Evolutionary conservation across 768 basidiomycete species (phyloP), one percentile per base, ranked within the genome.

Genomic region (Boletus speciosus): DNA sequence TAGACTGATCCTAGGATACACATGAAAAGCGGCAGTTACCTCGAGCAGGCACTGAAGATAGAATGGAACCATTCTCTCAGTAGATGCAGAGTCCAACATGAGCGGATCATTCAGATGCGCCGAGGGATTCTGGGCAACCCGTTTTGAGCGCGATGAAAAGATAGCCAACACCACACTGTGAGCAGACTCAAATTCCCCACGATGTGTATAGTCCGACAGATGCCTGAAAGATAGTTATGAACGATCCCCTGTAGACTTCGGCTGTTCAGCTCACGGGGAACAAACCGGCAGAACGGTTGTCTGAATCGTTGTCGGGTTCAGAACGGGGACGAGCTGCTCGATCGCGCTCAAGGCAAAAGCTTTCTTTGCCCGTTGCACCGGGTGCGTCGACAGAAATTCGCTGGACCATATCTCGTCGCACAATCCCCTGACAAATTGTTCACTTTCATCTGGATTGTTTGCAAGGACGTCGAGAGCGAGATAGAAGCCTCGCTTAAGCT

Each of bases 111-210:
- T 51, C n/a, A 15, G 21, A 16, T 21, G 36, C 36, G 59, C 27
- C 8, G 52, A 44, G 5, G 44, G 29, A 21, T 49, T 53, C 49
- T 66, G 52, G 8, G 50, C 58, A 25, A 61, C 44, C 19, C 66
- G 70, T 56, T 81, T 77, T 0, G 83, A 80, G 61, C 80, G 77
- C 29, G 82, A 76, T 10, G 86, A 79, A 63, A 92, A 86, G 38
- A 91, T 75, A 5, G 91, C 78, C 14, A 95, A 74, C 35, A 94
- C 72, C 27, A 90, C 88, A 9, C 92, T 93, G 66, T 94, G 93
- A 1, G 91, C 84, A 0, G 90, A 87, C 67, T 95, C 92, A 61
- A 84, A 94, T n/a, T 83, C 83, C 58, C 93, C 88, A 34, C 87
- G 82, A 58, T 89, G 76, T 14, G 51, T 52, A 2, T 82, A 60